Conservation (phyloP, 129 eudicot genomes). For the Helianthus tuberosus region DNA sequence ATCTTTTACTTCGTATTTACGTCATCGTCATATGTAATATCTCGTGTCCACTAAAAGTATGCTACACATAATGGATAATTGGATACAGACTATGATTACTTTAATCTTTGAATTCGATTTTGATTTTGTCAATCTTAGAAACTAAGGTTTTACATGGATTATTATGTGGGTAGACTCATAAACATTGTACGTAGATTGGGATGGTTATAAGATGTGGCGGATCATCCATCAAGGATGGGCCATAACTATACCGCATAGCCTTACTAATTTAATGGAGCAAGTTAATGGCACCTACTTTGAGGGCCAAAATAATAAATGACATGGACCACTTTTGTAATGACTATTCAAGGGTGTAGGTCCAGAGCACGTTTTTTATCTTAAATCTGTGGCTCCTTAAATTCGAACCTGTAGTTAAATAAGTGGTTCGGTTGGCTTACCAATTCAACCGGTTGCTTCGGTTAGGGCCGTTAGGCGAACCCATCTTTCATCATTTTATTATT, state of each 20-base stretch:
- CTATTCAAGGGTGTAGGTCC: not conserved
- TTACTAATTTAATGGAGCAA: too few relatives aligned
- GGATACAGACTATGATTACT: not conserved
- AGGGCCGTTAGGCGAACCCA: too few relatives aligned
- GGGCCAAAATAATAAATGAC: conserved; percentile 3
- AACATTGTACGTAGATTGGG: too few relatives aligned
- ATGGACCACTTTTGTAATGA: conserved; percentile 10
- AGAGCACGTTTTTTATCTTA: not conserved
- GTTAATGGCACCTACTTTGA: conserved; percentile 8
- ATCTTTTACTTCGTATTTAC: too few relatives aligned
- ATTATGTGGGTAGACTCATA: not conserved
- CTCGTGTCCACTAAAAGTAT: too few relatives aligned
- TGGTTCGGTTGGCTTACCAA: not conserved
- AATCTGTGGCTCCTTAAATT: not conserved
- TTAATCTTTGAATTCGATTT: not conserved
- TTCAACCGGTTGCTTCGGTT: not conserved
- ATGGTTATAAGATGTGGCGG: not conserved
- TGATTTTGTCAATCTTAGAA: not conserved
- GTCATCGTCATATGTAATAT: too few relatives aligned
- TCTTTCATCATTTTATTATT: too few relatives aligned
- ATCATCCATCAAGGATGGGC: too few relatives aligned
- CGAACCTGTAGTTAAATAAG: not conserved
- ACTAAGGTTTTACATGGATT: not conserved
- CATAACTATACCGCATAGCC: too few relatives aligned
- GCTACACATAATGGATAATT: too few relatives aligned